A percentile compares a stretch with the other conserved stretches of the same genome.
Evolutionary conservation across 768 basidiomycete species (phyloP).

Genomic region (Exidia glandulosa): DNA sequence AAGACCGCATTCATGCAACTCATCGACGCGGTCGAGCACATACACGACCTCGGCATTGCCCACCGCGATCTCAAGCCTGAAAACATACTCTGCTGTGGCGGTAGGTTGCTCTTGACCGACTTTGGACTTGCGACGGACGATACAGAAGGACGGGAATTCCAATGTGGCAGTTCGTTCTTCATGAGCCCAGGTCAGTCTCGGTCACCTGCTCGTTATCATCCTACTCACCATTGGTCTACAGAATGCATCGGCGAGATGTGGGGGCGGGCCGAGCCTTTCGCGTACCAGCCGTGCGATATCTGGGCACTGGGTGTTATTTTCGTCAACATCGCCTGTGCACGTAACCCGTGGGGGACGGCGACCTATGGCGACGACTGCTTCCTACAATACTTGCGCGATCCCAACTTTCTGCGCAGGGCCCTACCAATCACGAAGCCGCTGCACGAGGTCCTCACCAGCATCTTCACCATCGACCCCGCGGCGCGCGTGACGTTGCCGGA

Average conservation of each 20-base stretch:
- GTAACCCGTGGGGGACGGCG: constrained; percentile 70
- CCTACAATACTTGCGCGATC: constrained; percentile 55
- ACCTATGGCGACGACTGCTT: constrained; percentile 56
- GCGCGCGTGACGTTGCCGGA: constrained; percentile 52
- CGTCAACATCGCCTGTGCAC: constrained; percentile 68
- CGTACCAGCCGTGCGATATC: constrained; percentile 40
- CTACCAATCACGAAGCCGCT: constrained; percentile 63
- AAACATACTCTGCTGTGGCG: constrained; percentile 78
- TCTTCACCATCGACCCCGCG: constrained; percentile 58
- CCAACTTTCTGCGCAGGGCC: constrained; percentile 50
- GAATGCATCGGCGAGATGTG: constrained; percentile 45
- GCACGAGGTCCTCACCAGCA: constrained; percentile 55
- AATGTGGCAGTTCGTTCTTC: constrained; percentile 96
- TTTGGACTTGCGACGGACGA: constrained; percentile 93
- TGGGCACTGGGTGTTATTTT: constrained; percentile 82
- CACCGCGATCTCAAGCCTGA: constrained; percentile 97
- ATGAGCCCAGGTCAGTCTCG: constrained; percentile 76
- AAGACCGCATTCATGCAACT: constrained; percentile 87
- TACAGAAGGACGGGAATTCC: constrained; percentile 73
- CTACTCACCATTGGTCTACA: constrained; percentile 40
- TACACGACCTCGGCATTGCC: constrained; percentile 84
- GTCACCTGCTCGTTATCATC: constrained; percentile 2
- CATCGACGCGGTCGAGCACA: constrained; percentile 86
- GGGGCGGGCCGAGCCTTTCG: constrained; percentile 34
- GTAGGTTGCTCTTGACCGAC: constrained; percentile 78